Evolutionary conservation across 352 stramenopile species (phyloP).

Genomic region (Discostella stelligera): DNA sequence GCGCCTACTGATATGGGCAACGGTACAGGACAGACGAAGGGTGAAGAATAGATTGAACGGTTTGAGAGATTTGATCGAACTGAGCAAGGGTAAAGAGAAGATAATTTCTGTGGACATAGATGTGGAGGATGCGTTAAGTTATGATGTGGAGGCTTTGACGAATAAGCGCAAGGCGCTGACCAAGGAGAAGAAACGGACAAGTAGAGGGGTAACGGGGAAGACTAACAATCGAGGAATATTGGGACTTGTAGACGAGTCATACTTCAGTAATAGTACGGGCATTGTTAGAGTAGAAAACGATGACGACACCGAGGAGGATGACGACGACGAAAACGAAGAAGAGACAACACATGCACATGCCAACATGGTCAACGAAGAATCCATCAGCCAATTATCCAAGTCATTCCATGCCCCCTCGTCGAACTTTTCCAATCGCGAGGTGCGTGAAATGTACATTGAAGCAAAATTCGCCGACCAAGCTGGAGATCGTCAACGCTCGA

Average conservation of each 20-base stretch:
- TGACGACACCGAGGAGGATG: conserved; percentile 21
- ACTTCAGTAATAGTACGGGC: conserved; percentile 23
- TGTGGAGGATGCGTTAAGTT: background rate
- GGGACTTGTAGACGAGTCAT: conserved; percentile 43
- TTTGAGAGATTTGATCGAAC: conserved; percentile 30
- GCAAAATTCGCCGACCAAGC: conserved; percentile 65
- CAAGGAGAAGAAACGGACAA: conserved; percentile 33
- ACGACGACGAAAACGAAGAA: conserved; percentile 32
- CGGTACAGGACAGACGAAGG: conserved; percentile 42
- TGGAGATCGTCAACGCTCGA: conserved; percentile 50
- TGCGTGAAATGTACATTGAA: conserved; percentile 67
- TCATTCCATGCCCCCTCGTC: conserved; percentile 58
- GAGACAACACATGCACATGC: conserved; percentile 1
- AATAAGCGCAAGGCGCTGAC: conserved; percentile 59
- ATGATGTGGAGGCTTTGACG: conserved; percentile 52
- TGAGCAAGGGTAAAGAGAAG: conserved; percentile 19
- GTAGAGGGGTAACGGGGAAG: background rate
- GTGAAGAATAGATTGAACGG: conserved; percentile 33
- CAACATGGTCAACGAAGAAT: conserved; percentile 35
- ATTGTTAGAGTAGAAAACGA: conserved; percentile 23
- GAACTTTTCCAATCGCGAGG: conserved; percentile 59
- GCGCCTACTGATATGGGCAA: conserved; percentile 57
- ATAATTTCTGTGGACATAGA: conserved; percentile 6
- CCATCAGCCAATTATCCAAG: conserved; percentile 50
- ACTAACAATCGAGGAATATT: conserved; percentile 22